phyloP scores from a whole-genome alignment of 108 stramenopile genomes.

The Skeletonema grethae region DNA sequence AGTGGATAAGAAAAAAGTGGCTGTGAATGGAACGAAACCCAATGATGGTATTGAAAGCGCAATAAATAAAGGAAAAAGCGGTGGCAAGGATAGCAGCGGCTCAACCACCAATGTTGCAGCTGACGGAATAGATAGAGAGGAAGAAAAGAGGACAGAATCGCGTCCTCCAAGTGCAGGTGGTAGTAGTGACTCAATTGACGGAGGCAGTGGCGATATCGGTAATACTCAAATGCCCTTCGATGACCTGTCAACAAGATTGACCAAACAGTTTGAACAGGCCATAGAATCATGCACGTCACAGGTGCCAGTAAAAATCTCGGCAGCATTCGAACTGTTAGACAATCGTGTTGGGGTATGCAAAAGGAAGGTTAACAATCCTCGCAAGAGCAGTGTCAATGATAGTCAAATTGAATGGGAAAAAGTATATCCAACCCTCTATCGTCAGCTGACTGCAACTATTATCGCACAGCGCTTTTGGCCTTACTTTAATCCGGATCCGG shows the following conservation, averaged over 20 bases:
- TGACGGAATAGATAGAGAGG: too few relatives aligned
- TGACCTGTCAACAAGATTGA: background rate
- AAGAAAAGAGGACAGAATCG: background rate
- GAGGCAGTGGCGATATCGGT: background rate
- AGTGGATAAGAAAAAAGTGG: background rate
- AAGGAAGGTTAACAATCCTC: background rate
- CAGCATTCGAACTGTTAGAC: background rate
- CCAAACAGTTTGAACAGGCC: conserved; percentile 8
- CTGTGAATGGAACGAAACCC: background rate
- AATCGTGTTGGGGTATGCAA: conserved; percentile 3
- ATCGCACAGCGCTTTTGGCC: conserved; percentile 3
- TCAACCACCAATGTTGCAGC: background rate
- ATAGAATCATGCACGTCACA: background rate
- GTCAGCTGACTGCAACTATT: conserved; percentile 6
- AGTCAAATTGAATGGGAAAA: background rate
- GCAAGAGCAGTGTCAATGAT: background rate
- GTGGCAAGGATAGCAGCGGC: too few relatives aligned
- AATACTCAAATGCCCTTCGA: background rate
- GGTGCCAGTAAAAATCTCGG: conserved; percentile 2
- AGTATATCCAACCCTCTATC: conserved; percentile 8
- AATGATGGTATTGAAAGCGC: too few relatives aligned
- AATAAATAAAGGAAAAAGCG: too few relatives aligned
- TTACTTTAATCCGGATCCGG: background rate
- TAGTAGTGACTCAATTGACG: background rate
- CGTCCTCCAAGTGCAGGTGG: background rate